These are phyloP conservation scores for Entomortierella lignicola DNA, from an alignment of 192 early-diverging fungal genomes.

Conservation along the genomic window DNA sequence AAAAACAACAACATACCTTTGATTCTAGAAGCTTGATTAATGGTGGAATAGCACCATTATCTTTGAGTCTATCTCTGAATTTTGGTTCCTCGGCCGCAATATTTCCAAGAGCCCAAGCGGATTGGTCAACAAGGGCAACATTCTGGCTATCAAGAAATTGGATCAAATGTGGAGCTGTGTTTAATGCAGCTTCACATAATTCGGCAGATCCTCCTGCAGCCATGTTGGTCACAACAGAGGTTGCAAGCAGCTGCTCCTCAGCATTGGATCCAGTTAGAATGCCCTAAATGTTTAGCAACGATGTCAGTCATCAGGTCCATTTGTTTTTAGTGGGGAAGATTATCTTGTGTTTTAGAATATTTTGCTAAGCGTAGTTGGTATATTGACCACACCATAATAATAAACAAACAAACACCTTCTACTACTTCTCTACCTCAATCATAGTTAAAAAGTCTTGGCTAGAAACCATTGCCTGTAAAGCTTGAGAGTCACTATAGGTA, in stretches of 20 bases:
- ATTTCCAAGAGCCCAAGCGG: conserved; percentile 94
- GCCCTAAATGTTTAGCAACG: conserved; percentile 15
- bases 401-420: too few relatives aligned
- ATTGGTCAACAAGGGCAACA: conserved; percentile 82
- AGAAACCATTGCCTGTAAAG: conserved; percentile 57
- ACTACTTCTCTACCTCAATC: conserved; percentile 40
- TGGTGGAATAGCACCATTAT: conserved; percentile 79
- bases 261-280: conserved; percentile 58
- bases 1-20: conserved; percentile 38
- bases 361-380: too few relatives aligned
- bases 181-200: conserved; percentile 58
- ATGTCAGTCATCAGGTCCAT: too few relatives aligned
- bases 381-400: too few relatives aligned
- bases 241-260: conserved; percentile 65
- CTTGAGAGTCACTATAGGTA: conserved; percentile 55
- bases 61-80: conserved; percentile 79
- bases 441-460: conserved; percentile 54
- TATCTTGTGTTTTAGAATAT: too few relatives aligned
- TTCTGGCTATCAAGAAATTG: conserved; percentile 58
- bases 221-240: conserved; percentile 74
- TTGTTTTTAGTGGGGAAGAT: too few relatives aligned
- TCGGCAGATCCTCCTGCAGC: conserved; percentile 59
- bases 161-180: conserved; percentile 62
- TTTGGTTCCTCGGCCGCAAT: conserved; percentile 88
- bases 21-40: conserved; percentile 79